Evolutionary conservation across 2,329 filamentous ascomycete species (phyloP).

Genomic region (Biscogniauxia sp.): DNA sequence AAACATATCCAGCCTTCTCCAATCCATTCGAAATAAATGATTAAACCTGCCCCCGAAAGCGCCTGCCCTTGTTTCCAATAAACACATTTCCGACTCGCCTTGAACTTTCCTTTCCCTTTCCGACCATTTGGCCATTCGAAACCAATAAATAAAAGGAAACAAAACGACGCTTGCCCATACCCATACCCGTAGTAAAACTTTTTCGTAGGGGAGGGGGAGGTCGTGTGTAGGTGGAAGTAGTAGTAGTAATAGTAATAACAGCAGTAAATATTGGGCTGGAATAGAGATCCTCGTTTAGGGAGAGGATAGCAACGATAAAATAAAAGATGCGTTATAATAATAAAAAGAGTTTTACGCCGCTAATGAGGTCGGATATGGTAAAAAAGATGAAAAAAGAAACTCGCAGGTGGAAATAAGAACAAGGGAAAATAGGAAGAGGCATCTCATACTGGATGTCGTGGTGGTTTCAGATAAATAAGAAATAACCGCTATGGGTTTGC

Average conservation of each 20-base stretch:
- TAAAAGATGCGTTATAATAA: background rate
- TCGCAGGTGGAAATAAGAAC: no score
- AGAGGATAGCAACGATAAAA: no score
- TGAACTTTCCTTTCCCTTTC: constrained; percentile 1
- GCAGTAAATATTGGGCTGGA: no score
- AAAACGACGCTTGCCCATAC: constrained; percentile 1
- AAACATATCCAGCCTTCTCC: background rate
- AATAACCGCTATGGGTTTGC: background rate
- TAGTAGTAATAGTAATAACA: background rate
- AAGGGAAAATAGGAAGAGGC: no score
- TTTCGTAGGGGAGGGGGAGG: background rate
- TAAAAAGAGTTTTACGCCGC: background rate
- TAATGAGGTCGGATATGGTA: background rate
- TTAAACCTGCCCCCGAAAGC: background rate
- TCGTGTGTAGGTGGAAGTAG: background rate
- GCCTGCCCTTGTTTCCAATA: background rate
- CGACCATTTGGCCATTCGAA: background rate
- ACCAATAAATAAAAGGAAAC: constrained; percentile 1
- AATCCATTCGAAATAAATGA: background rate
- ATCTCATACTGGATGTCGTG: background rate
- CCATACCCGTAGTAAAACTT: background rate
- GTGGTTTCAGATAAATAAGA: background rate
- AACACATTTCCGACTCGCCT: background rate
- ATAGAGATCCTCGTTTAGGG: no score
- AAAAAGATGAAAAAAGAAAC: background rate